phyloP scores from a whole-genome alignment of 805 yeast species.

The Candida ascalaphidarum region DNA sequence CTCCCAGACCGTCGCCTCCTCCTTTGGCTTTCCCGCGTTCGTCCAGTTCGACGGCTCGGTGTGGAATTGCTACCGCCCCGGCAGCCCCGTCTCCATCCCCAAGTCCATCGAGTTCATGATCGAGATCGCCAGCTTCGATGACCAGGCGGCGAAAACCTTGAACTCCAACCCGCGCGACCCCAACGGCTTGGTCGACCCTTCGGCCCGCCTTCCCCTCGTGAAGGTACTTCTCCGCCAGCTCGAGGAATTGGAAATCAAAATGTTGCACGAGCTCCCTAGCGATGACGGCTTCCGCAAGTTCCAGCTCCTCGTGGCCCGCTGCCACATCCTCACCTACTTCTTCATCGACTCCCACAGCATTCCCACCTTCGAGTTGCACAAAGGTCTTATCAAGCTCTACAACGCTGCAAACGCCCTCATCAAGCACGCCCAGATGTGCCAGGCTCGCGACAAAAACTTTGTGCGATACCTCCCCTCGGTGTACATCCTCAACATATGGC shows the following conservation, averaged over 20 bases:
- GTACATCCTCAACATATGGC: constrained; percentile 80
- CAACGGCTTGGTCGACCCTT: constrained; percentile 53
- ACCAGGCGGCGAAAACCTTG: constrained; percentile 71
- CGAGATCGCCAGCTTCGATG: constrained; percentile 78
- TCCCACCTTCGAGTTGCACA: constrained; percentile 52
- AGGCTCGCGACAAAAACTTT: constrained; percentile 49
- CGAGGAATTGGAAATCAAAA: constrained; percentile 63
- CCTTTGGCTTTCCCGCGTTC: constrained; percentile 92
- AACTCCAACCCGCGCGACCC: constrained; percentile 63
- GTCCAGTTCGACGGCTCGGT: constrained; percentile 75
- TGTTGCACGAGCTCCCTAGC: constrained; percentile 25
- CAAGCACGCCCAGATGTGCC: constrained; percentile 56
- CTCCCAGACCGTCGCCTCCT: constrained; percentile 82
- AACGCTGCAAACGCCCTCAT: constrained; percentile 71
- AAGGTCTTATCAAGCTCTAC: constrained; percentile 69
- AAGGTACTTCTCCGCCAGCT: constrained; percentile 63
- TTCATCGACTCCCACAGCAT: constrained; percentile 57
- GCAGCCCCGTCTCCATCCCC: constrained; percentile 41
- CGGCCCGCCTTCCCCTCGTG: constrained; percentile 68
- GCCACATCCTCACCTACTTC: constrained; percentile 77
- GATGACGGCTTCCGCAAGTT: constrained; percentile 66
- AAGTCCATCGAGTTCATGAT: constrained; percentile 63
- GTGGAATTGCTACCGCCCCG: constrained; percentile 43
- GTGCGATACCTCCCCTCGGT: constrained; percentile 79
- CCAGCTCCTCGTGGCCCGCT: constrained; percentile 61